Conservation (phyloP, 1,139 yeast species). For the Hyphopichia pseudoburtonii region DNA sequence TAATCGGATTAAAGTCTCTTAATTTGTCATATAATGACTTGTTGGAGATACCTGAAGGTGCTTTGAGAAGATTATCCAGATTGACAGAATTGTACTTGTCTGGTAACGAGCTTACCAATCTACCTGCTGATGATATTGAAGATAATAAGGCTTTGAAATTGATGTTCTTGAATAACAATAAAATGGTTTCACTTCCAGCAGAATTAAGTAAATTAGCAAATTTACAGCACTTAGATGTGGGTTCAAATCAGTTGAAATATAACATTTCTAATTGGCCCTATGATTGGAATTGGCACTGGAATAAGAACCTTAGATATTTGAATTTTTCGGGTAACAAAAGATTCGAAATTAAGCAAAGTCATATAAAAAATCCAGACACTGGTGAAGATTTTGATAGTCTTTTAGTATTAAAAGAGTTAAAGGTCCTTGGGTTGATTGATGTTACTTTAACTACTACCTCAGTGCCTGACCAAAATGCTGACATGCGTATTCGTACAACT, state of each 20-base stretch:
- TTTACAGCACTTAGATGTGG: constrained; percentile 79
- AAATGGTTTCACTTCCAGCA: constrained; percentile 83
- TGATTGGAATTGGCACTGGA: constrained; percentile 98
- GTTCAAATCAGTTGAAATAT: constrained; percentile 86
- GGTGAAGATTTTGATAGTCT: constrained; percentile 71
- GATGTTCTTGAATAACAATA: constrained; percentile 77
- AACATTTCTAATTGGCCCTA: constrained; percentile 93
- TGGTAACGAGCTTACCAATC: constrained; percentile 75
- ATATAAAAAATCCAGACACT: constrained; percentile 45
- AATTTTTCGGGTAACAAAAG: constrained; percentile 92
- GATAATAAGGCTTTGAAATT: constrained; percentile 56
- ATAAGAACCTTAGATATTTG: constrained; percentile 70
- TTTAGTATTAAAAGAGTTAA: constrained; percentile 66
- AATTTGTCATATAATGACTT: constrained; percentile 84
- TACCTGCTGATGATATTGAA: constrained; percentile 86
- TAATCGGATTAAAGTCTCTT: constrained; percentile 59
- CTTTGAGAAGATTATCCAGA: constrained; percentile 55
- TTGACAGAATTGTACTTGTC: constrained; percentile 74
- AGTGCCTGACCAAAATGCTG: constrained; percentile 85
- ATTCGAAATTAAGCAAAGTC: constrained; percentile 76
- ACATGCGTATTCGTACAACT: constrained; percentile 86
- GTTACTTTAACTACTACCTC: constrained; percentile 82
- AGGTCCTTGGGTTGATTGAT: constrained; percentile 87
- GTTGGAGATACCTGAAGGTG: constrained; percentile 76
- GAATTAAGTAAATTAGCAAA: constrained; percentile 72